These are phyloP conservation scores for Leccinum incarnatum DNA, from an alignment of 768 basidiomycete genomes.

Conservation along the genomic window DNA sequence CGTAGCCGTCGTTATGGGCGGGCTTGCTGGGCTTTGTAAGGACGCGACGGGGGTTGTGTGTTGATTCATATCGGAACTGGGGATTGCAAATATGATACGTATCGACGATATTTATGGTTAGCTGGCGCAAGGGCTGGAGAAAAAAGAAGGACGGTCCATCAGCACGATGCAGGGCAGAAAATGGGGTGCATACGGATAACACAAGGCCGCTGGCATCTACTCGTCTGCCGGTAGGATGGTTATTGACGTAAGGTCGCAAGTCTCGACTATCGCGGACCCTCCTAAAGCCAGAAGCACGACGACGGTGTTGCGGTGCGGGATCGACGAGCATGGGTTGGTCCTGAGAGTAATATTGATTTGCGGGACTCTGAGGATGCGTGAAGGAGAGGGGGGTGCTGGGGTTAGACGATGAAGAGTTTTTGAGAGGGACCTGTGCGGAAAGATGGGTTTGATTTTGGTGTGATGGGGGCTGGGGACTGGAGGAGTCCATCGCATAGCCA, in stretches of 20 bases:
- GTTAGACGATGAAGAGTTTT: slow-evolving; percentile 55
- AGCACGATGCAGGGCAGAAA: slow-evolving; percentile 7
- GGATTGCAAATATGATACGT: slow-evolving; percentile 96
- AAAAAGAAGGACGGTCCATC: neutral
- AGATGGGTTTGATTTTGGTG: slow-evolving; percentile 52
- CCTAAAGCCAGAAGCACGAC: slow-evolving; percentile 74
- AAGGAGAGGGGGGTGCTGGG: slow-evolving; percentile 75
- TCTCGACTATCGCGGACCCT: slow-evolving; percentile 75
- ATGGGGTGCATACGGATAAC: slow-evolving; percentile 65
- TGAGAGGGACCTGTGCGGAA: slow-evolving; percentile 44
- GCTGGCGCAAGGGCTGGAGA: slow-evolving; percentile 53
- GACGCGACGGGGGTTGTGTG: slow-evolving; percentile 93
- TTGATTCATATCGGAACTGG: slow-evolving; percentile 89
- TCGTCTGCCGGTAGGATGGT: slow-evolving; percentile 61
- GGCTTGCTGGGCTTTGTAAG: slow-evolving; percentile 98
- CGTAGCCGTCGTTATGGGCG: slow-evolving; percentile 92
- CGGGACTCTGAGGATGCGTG: slow-evolving; percentile 49
- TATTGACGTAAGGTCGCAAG: slow-evolving; percentile 70
- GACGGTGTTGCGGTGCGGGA: slow-evolving; percentile 49
- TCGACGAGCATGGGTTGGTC: slow-evolving; percentile 78
- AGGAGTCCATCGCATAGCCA: slow-evolving; percentile 61
- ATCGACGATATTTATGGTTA: slow-evolving; percentile 85
- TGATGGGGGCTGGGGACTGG: slow-evolving; percentile 57
- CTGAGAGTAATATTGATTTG: slow-evolving; percentile 56
- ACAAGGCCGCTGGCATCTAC: slow-evolving; percentile 75